phyloP scores from a whole-genome alignment of 2,329 filamentous ascomycete genomes.

The Venturia nashicola region DNA sequence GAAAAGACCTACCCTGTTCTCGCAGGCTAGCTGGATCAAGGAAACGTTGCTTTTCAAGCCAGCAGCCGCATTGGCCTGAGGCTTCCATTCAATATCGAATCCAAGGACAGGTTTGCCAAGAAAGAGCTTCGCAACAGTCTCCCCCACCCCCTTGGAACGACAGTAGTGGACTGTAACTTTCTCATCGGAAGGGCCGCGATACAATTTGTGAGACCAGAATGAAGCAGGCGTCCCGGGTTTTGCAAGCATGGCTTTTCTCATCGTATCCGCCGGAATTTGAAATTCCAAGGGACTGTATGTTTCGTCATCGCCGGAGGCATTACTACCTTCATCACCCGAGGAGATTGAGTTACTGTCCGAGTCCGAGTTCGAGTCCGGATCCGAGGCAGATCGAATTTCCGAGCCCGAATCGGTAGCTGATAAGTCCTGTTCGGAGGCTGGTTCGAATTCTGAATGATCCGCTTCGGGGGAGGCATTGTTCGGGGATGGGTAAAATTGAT shows the following conservation, averaged over 20 bases:
- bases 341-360: not conserved
- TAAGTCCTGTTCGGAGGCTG: not conserved
- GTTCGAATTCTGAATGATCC: not conserved
- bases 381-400: not conserved
- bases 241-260: constrained; percentile 4
- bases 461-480: not conserved
- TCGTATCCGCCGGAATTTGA: constrained; percentile 8
- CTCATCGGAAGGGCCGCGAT: constrained; percentile 42
- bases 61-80: constrained; percentile 30
- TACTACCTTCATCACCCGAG: not conserved
- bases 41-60: constrained; percentile 59
- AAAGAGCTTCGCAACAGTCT: constrained; percentile 56
- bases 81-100: constrained; percentile 80
- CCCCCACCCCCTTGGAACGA: constrained; percentile 51
- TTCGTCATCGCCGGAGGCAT: not conserved
- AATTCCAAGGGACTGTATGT: not conserved
- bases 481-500: not conserved
- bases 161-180: constrained; percentile 69
- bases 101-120: constrained; percentile 59
- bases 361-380: not conserved
- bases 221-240: not conserved
- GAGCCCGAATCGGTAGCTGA: not conserved
- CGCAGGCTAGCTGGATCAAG: constrained; percentile 69
- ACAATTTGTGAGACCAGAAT: constrained; percentile 59
- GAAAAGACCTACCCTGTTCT: constrained; percentile 66